Evolutionary conservation across 805 yeast genomes (phyloP).

Genomic region (Wickerhamiella kurtzmanii): DNA sequence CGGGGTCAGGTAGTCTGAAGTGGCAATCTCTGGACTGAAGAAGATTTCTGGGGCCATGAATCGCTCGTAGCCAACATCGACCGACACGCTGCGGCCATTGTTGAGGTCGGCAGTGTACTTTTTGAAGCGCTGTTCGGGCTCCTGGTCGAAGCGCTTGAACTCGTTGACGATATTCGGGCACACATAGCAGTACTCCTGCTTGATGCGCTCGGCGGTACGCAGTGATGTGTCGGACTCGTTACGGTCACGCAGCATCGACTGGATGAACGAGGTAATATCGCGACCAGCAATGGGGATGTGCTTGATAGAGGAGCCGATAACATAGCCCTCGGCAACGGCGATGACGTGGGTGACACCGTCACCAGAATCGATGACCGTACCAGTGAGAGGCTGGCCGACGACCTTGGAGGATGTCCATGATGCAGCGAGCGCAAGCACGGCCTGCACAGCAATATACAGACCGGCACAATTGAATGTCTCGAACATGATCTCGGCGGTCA

Average conservation of each 20-base stretch:
- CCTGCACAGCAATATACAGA: conserved; percentile 95
- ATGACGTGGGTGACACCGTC: conserved; percentile 99
- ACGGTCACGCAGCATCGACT: conserved; percentile 85
- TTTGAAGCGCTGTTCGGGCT: conserved; percentile 75
- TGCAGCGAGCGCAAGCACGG: conserved; percentile 95
- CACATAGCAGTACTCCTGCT: conserved; percentile 93
- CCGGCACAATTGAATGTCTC: conserved; percentile 99
- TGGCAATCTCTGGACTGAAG: conserved; percentile 94
- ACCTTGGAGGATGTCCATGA: conserved; percentile 97
- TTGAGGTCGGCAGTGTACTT: conserved; percentile 67
- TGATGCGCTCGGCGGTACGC: conserved; percentile 91
- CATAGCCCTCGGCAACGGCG: conserved; percentile 98
- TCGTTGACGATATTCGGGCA: conserved; percentile 97
- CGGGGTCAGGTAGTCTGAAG: conserved; percentile 90
- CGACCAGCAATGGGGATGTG: conserved; percentile 98
- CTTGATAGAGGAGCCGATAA: conserved; percentile 92
- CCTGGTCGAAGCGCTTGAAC: conserved; percentile 85
- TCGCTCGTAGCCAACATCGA: conserved; percentile 95
- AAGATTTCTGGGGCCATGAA: conserved; percentile 98
- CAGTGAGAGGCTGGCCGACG: conserved; percentile 87
- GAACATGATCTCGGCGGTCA: conserved; percentile 97
- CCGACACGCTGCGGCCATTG: conserved; percentile 47
- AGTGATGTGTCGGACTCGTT: conserved; percentile 90
- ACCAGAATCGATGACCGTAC: conserved; percentile 96
- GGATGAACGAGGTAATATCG: conserved; percentile 89